phyloP scores from a whole-genome alignment of 2,329 filamentous ascomycete species.

The Botryotinia narcissicola region DNA sequence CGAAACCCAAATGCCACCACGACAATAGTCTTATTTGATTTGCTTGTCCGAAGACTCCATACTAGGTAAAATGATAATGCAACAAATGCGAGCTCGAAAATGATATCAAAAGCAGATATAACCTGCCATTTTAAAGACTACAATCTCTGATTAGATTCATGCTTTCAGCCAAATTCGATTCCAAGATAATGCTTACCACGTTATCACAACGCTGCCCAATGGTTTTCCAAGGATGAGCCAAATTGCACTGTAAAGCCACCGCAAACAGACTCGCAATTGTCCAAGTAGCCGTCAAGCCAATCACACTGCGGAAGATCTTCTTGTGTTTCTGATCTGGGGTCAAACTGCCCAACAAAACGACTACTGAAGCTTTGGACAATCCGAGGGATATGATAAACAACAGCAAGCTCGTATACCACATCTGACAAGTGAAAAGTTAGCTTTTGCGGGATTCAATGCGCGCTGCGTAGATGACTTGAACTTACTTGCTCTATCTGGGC shows the following conservation, averaged over 20 bases:
- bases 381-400: slow-evolving; percentile 44
- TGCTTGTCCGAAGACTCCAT: slow-evolving; percentile 40
- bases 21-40: slow-evolving; percentile 42
- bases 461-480: background rate
- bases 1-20: slow-evolving; percentile 43
- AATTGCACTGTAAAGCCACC: slow-evolving; percentile 43
- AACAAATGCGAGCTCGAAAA: slow-evolving; percentile 43
- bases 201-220: slow-evolving; percentile 36
- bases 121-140: slow-evolving; percentile 43
- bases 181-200: slow-evolving; percentile 3
- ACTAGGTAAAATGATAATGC: slow-evolving; percentile 42
- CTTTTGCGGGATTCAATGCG: background rate
- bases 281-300: slow-evolving; percentile 37
- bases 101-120: slow-evolving; percentile 43
- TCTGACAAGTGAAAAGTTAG: slow-evolving; percentile 30
- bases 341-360: slow-evolving; percentile 46
- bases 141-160: background rate
- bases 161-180: background rate
- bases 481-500: slow-evolving; percentile 23
- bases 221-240: slow-evolving; percentile 41
- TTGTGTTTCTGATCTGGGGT: slow-evolving; percentile 45
- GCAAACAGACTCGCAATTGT: slow-evolving; percentile 44
- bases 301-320: slow-evolving; percentile 35
- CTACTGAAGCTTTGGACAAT: slow-evolving; percentile 45
- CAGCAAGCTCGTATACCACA: slow-evolving; percentile 42